A percentile compares a stretch with the other conserved stretches of the same genome.
These are phyloP conservation scores for Hygrophorus russula DNA, from an alignment of 768 basidiomycete genomes.

Conservation along the genomic window DNA sequence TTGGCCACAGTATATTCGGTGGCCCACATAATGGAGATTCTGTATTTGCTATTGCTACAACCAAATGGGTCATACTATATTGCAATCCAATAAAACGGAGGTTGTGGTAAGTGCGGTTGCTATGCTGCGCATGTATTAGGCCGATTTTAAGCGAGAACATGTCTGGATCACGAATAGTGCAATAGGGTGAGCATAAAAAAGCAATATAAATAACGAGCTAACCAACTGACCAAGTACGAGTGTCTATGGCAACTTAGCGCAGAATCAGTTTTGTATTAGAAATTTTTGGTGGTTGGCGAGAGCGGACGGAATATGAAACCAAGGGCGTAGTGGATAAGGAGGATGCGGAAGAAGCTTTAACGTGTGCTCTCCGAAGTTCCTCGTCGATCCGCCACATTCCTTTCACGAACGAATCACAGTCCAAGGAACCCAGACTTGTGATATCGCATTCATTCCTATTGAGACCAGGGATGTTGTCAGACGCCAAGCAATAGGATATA, in stretches of 20 bases:
- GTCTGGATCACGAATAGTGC: too few relatives aligned
- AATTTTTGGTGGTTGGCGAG: slow-evolving; percentile 10
- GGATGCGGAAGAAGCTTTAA: slow-evolving; percentile 14
- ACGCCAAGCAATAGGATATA: neutral
- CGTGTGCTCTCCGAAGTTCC: slow-evolving; percentile 56
- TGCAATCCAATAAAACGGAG: too few relatives aligned
- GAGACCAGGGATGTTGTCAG: slow-evolving; percentile 1
- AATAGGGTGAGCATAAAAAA: neutral
- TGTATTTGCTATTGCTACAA: too few relatives aligned
- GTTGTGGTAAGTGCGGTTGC: too few relatives aligned
- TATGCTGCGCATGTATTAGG: too few relatives aligned
- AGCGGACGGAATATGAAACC: slow-evolving; percentile 10
- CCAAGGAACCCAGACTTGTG: slow-evolving; percentile 40
- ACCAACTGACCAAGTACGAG: too few relatives aligned
- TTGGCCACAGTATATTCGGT: too few relatives aligned
- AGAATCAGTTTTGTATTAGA: slow-evolving; percentile 7
- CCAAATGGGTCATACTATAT: too few relatives aligned
- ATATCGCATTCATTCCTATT: slow-evolving; percentile 64
- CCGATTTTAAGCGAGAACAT: too few relatives aligned
- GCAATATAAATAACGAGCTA: too few relatives aligned
- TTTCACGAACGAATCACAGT: slow-evolving; percentile 53
- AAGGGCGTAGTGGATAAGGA: neutral
- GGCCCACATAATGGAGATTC: too few relatives aligned
- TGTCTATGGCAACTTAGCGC: neutral
- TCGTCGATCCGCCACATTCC: slow-evolving; percentile 88